Evolutionary conservation across 148 eudicot genomes (phyloP).

Genomic region (Simmondsia chinensis): DNA sequence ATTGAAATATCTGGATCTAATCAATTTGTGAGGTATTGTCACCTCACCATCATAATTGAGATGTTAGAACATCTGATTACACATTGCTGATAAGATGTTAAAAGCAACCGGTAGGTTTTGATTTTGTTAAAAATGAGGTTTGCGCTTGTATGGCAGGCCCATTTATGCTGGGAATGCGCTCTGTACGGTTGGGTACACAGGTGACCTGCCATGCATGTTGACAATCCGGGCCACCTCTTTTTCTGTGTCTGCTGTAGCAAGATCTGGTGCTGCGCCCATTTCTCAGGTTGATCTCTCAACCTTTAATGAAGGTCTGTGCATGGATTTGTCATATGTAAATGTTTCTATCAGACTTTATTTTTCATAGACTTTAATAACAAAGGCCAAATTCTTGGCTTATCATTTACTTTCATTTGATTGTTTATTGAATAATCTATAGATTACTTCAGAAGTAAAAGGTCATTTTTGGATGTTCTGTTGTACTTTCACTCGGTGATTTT

Average conservation of each 20-base stretch:
- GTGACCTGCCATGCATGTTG: slow-evolving; percentile 73
- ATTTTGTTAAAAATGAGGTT: neutral
- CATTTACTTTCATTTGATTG: too few species aligned
- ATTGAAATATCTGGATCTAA: slow-evolving; percentile 45
- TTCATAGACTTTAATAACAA: neutral
- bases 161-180: slow-evolving; percentile 98
- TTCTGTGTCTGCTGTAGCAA: slow-evolving; percentile 40
- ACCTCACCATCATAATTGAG: too few species aligned
- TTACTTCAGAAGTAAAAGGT: too few species aligned
- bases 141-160: slow-evolving; percentile 52
- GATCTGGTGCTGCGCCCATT: slow-evolving; percentile 51
- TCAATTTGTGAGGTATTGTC: slow-evolving; percentile 70
- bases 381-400: neutral
- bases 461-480: too few species aligned
- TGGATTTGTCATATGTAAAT: slow-evolving; percentile 6
- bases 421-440: neutral
- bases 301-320: slow-evolving; percentile 73
- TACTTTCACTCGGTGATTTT: neutral
- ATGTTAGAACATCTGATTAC: too few species aligned
- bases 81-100: neutral
- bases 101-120: neutral
- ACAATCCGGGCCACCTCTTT: slow-evolving; percentile 85
- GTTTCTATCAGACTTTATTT: neutral
- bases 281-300: slow-evolving; percentile 82
- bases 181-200: slow-evolving; percentile 65